Evolutionary conservation across 768 basidiomycete genomes (phyloP).

Genomic region (Sistotremastrum suecicum): DNA sequence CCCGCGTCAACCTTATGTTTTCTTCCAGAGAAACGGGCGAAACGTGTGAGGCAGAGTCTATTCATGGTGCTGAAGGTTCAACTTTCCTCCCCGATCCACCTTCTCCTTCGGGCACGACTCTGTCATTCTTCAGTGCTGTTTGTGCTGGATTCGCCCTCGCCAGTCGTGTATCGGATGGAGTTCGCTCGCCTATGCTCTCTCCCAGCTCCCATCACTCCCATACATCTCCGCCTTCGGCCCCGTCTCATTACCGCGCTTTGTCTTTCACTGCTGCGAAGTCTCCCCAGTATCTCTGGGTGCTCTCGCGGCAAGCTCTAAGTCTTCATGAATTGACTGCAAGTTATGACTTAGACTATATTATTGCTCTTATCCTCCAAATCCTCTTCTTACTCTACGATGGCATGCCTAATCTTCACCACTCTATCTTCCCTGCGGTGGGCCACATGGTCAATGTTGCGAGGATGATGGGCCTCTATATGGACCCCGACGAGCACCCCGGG

Average conservation of each 20-base stretch:
- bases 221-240: not conserved
- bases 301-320: slow-evolving; percentile 34
- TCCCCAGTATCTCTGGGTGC: slow-evolving; percentile 28
- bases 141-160: slow-evolving; percentile 9
- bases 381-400: slow-evolving; percentile 40
- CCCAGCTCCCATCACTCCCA: not conserved
- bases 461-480: slow-evolving; percentile 44
- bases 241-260: not conserved
- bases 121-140: slow-evolving; percentile 11
- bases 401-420: slow-evolving; percentile 25
- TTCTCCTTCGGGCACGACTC: slow-evolving; percentile 3
- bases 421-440: slow-evolving; percentile 35
- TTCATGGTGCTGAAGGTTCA: slow-evolving; percentile 5
- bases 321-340: slow-evolving; percentile 27
- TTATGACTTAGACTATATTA: slow-evolving; percentile 43
- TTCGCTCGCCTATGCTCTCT: not conserved
- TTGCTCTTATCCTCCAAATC: slow-evolving; percentile 44
- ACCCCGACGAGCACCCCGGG: slow-evolving; percentile 39
- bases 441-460: slow-evolving; percentile 59
- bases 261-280: slow-evolving; percentile 9
- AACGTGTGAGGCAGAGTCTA: slow-evolving; percentile 17
- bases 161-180: not conserved
- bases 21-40: slow-evolving; percentile 12
- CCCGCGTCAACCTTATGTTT: slow-evolving; percentile 31
- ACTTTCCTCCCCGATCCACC: slow-evolving; percentile 4